Evolutionary conservation across 495 filamentous ascomycete species (phyloP).

Genomic region (Neohortaea acidophila): DNA sequence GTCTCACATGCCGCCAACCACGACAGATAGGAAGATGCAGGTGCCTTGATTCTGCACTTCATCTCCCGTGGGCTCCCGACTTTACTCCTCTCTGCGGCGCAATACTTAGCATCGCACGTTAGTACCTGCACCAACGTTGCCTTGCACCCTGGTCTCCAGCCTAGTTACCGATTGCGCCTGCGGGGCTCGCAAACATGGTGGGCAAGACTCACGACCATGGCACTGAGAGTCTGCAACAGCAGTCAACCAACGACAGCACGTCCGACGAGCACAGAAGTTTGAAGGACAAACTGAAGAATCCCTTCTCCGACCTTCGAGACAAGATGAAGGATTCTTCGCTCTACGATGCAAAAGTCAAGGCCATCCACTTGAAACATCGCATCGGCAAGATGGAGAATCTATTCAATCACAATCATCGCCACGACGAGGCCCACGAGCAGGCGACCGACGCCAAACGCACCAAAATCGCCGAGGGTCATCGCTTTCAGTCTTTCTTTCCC

Average conservation of each 20-base stretch:
- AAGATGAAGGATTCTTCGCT: conserved; percentile 52
- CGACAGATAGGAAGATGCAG: too few species aligned
- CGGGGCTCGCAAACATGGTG: too few species aligned
- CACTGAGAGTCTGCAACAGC: neutral
- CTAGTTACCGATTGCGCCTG: too few species aligned
- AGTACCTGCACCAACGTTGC: too few species aligned
- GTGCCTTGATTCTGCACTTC: too few species aligned
- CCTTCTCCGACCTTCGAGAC: conserved; percentile 18
- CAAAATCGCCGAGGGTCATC: conserved; percentile 54
- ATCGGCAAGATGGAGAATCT: conserved; percentile 56
- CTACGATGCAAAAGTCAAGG: conserved; percentile 71
- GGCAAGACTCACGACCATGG: neutral
- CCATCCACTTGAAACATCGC: conserved; percentile 60
- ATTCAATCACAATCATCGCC: conserved; percentile 80
- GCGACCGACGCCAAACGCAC: conserved; percentile 64
- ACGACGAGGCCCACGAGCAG: conserved; percentile 87
- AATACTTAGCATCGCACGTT: too few species aligned
- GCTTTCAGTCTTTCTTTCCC: conserved; percentile 79
- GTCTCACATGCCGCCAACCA: too few species aligned
- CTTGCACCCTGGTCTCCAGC: too few species aligned
- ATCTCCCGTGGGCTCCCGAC: too few species aligned
- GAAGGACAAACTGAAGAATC: conserved; percentile 8
- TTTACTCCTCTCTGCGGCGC: too few species aligned
- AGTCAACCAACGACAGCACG: neutral
- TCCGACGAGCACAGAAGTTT: neutral